Percentiles rank a stretch among this genome's conserved stretches.
These are phyloP conservation scores for Curvularia eragrostidis DNA, from an alignment of 2,329 filamentous ascomycete species.

Conservation along the genomic window DNA sequence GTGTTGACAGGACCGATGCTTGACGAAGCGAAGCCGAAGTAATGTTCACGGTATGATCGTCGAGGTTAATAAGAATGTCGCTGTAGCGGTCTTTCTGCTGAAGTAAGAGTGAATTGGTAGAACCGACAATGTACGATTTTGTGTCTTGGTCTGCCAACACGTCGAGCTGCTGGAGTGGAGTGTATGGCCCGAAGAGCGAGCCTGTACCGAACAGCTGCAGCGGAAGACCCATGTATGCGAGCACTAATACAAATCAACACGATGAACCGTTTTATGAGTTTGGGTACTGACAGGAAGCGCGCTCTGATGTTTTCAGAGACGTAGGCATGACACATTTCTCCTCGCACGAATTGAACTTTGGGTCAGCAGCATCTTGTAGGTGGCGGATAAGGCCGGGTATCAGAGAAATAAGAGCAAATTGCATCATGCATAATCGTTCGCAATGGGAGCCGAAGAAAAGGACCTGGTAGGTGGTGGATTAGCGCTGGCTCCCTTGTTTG, in stretches of 20 bases:
- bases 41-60: constrained; percentile 85
- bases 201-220: constrained; percentile 97
- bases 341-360: constrained; percentile 86
- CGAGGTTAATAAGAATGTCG: constrained; percentile 94
- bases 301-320: constrained; percentile 88
- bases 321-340: constrained; percentile 77
- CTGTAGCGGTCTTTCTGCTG: constrained; percentile 96
- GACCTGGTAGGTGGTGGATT: constrained; percentile 67
- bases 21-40: constrained; percentile 78
- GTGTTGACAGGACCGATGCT: constrained; percentile 79
- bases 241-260: constrained; percentile 58
- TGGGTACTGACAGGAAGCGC: constrained; percentile 68
- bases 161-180: constrained; percentile 93
- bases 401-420: constrained; percentile 93
- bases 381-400: constrained; percentile 91
- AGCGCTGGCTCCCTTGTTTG: background rate
- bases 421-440: constrained; percentile 95
- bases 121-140: constrained; percentile 96
- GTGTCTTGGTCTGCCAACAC: constrained; percentile 91
- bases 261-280: background rate
- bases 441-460: constrained; percentile 98
- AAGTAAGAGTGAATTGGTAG: constrained; percentile 90
- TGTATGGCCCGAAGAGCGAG: constrained; percentile 95
- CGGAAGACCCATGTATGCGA: constrained; percentile 93
- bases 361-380: constrained; percentile 93